Conservation (phyloP, 495 filamentous ascomycete genomes). For the Trichoderma reesei region DNA sequence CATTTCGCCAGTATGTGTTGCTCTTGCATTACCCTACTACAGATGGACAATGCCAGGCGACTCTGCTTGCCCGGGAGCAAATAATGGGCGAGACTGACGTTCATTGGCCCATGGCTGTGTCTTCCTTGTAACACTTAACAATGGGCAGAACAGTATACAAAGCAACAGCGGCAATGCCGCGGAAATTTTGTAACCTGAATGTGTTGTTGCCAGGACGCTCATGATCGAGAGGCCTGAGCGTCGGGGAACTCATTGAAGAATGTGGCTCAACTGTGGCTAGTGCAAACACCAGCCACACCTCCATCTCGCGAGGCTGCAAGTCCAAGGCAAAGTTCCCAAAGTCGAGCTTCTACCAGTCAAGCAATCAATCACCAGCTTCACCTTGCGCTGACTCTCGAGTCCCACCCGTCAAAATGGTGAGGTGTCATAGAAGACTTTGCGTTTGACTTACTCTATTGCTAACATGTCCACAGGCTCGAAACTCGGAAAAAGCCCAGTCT, state of each 20-base stretch:
- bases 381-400: neutral
- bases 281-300: neutral
- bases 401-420: neutral
- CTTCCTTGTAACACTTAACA: too few species aligned
- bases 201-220: neutral
- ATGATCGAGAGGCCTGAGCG: neutral
- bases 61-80: too few species aligned
- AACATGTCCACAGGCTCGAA: slow-evolving; percentile 41
- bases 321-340: neutral
- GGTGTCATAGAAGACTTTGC: neutral
- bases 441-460: neutral
- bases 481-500: slow-evolving; percentile 96
- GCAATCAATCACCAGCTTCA: neutral
- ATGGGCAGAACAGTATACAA: too few species aligned
- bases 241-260: neutral
- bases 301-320: neutral
- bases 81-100: too few species aligned
- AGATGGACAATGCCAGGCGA: too few species aligned
- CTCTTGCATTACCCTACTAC: too few species aligned
- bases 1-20: too few species aligned
- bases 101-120: too few species aligned
- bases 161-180: too few species aligned
- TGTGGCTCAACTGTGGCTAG: neutral
- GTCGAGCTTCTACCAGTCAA: neutral
- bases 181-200: too few species aligned